These are phyloP conservation scores for Penicillium griseofulvum DNA, from an alignment of 2,329 filamentous ascomycete genomes.

Conservation along the genomic window DNA sequence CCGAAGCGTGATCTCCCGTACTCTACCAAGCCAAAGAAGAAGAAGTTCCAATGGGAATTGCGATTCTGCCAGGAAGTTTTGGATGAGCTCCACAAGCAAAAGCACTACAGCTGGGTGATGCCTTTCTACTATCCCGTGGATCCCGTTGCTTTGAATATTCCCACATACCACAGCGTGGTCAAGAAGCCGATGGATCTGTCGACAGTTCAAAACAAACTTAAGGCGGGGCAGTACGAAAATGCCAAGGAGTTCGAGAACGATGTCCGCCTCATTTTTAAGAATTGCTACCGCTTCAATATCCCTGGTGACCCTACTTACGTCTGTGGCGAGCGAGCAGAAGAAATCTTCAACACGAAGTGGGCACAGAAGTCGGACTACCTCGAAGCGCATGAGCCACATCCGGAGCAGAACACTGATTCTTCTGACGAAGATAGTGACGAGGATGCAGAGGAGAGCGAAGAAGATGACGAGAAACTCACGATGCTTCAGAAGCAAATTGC, in stretches of 20 bases:
- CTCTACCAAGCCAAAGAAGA: constrained; percentile 78
- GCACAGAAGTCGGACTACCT: constrained; percentile 78
- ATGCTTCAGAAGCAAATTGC: constrained; percentile 70
- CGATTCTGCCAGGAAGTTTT: constrained; percentile 85
- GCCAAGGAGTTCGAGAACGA: constrained; percentile 84
- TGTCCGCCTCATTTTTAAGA: constrained; percentile 77
- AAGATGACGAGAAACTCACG: constrained; percentile 61
- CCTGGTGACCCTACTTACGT: constrained; percentile 69
- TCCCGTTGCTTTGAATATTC: constrained; percentile 89
- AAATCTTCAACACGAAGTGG: constrained; percentile 73
- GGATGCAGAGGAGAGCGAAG: constrained; percentile 66
- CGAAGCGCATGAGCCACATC: constrained; percentile 66
- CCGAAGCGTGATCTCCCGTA: constrained; percentile 94
- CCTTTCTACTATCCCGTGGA: constrained; percentile 85
- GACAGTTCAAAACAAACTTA: constrained; percentile 76
- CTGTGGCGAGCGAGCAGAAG: constrained; percentile 70
- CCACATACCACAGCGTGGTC: constrained; percentile 87
- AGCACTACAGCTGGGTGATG: constrained; percentile 64
- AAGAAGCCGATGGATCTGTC: constrained; percentile 95
- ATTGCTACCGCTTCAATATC: constrained; percentile 92
- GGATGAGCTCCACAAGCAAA: constrained; percentile 71
- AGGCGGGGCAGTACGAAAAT: constrained; percentile 73
- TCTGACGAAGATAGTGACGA: constrained; percentile 71
- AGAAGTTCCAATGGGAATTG: constrained; percentile 84
- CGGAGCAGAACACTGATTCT: constrained; percentile 61